Conservation (phyloP, 148 eudicot species). For the Rhododendron molle region DNA sequence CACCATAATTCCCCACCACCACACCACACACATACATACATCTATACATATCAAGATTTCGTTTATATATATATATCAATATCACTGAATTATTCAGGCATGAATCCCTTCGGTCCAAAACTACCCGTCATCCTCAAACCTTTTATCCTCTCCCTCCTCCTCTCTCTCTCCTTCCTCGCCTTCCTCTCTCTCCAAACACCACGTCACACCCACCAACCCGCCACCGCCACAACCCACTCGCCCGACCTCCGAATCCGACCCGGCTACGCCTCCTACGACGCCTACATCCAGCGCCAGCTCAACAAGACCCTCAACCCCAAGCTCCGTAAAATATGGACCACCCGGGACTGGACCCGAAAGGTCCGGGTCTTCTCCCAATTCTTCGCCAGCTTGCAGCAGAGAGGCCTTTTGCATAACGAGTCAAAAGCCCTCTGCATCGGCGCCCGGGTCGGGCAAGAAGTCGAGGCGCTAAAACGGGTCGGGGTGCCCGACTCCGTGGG, state of each 20-base stretch:
- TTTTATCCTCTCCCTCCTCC: conserved; percentile 33
- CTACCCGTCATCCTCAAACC: conserved; percentile 33
- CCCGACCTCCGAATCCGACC: conserved; percentile 64
- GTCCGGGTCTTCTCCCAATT: conserved; percentile 56
- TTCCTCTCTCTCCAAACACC: conserved; percentile 26
- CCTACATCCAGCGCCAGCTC: conserved; percentile 74
- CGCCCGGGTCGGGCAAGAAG: conserved; percentile 90
- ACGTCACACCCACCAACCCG: background rate
- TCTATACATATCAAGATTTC: background rate
- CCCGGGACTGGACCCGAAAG: conserved; percentile 88
- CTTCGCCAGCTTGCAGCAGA: conserved; percentile 33
- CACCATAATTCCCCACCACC: background rate
- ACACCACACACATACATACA: background rate
- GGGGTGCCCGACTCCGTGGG: conserved; percentile 73
- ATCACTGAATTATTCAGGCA: conserved; percentile 10
- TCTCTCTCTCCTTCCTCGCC: conserved; percentile 39
- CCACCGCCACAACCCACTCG: background rate
- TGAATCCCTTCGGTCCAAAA: conserved; percentile 14
- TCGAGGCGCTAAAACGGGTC: conserved; percentile 55
- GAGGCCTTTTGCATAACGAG: conserved; percentile 25
- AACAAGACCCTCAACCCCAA: conserved; percentile 82
- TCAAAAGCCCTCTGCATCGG: conserved; percentile 66
- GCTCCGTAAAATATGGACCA: conserved; percentile 70
- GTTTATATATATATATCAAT: background rate
- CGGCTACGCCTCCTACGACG: conserved; percentile 65